Evolutionary conservation across 768 basidiomycete genomes (phyloP), one percentile per base, ranked within the genome.

Genomic region (Zangia roseola): DNA sequence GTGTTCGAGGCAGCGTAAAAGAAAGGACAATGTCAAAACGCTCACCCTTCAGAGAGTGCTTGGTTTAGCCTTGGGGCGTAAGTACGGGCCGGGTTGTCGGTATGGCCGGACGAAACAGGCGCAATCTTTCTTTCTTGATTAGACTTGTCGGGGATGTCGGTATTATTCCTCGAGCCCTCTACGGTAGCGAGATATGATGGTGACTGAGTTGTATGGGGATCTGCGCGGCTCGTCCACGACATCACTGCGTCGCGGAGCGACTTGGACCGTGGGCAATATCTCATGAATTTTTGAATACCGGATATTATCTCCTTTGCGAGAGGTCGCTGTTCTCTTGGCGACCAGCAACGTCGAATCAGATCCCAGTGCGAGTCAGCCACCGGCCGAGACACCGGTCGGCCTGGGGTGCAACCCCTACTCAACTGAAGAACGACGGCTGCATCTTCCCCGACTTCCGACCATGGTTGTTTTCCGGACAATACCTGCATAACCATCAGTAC

Each of bases 361-460:
- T 35, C 20, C 47, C 47, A 48, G 40, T 48, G 21, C 8, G 5
- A 21, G 9, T 48, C 47, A 19, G 21, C 23, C 4, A 48, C 24
- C 6, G 20, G 21, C 6, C 31, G 6, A 4, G 30, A 23, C n/a
- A 24, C 7, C 13, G 47, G 47, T 7, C 47, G 47, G 31, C 21
- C 10, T 14, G 47, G 47, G 6, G 31, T 31, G 14, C 24, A 2
- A n/a, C 47, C 47, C 23, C 42, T 3, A 5, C 6, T 3, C 35
- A 48, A 24, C 5, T 9, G 13, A 10, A 49, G 71, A 7, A 51
- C 16, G 24, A 51, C 25, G 17, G n/a, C 14, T 12, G 10, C 39
- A 16, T 46, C 39, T n/a, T 21, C 14, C 21, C 21, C 17, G 6
- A 51, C 28, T 16, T 46, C 43, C 6, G 39, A 36, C 43, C 28